A percentile compares a stretch with the other conserved stretches of the same genome.
Conservation (phyloP, 192 early-diverging fungal species). For the Jimgerdemannia flammicorona region DNA sequence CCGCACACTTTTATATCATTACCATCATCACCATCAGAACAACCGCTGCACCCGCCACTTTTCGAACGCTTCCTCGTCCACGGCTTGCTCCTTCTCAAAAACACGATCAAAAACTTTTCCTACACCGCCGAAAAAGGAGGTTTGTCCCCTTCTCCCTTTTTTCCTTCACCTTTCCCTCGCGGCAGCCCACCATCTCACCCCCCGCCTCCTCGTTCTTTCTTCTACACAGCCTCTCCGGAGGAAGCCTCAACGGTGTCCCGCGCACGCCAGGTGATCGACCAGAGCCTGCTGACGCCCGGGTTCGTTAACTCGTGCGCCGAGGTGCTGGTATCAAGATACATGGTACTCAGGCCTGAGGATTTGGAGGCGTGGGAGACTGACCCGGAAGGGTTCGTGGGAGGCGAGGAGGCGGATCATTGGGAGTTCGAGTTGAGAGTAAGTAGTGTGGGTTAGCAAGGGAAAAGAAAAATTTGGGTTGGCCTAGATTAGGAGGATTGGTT, state of each 20-base stretch:
- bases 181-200: background rate
- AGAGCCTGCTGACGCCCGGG: slow-evolving; percentile 62
- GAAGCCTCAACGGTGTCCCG: slow-evolving; percentile 44
- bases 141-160: background rate
- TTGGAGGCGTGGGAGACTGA: slow-evolving; percentile 77
- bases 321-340: slow-evolving; percentile 68
- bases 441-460: background rate
- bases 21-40: slow-evolving; percentile 4
- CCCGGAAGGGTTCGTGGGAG: slow-evolving; percentile 79
- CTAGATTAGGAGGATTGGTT: background rate
- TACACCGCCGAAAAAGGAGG: slow-evolving; percentile 37
- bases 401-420: slow-evolving; percentile 84
- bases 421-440: slow-evolving; percentile 69
- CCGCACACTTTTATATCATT: too few relatives aligned
- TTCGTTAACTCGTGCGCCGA: slow-evolving; percentile 67
- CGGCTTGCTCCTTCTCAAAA: slow-evolving; percentile 60
- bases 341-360: slow-evolving; percentile 67
- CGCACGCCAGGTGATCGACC: slow-evolving; percentile 53
- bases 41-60: slow-evolving; percentile 13
- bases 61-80: slow-evolving; percentile 73
- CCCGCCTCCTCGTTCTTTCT: background rate
- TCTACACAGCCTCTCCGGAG: slow-evolving; percentile 6
- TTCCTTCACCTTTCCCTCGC: background rate
- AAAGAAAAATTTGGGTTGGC: background rate
- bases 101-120: slow-evolving; percentile 55